Evolutionary conservation across 78 protist genomes (phyloP).

Genomic region (Diacronema lutheri): DNA sequence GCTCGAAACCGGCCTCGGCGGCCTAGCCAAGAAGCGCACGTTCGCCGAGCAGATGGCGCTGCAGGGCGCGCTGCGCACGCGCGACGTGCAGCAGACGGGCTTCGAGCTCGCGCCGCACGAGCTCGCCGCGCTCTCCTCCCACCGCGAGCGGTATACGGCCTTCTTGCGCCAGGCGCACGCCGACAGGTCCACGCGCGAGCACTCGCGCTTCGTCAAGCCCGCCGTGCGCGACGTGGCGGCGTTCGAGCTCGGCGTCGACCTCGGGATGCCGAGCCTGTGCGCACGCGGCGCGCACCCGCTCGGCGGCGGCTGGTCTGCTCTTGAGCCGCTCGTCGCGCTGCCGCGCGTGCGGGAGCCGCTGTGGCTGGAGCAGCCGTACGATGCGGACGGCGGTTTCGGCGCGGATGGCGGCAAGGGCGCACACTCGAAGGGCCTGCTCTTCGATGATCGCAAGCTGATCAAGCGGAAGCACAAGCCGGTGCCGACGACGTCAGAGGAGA

Average conservation of each 20-base stretch:
- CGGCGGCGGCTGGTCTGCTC: neutral
- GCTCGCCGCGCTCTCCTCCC: neutral
- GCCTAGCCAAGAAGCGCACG: neutral
- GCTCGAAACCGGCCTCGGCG: neutral
- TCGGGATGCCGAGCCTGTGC: neutral
- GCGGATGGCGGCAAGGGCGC: neutral
- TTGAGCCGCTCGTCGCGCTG: neutral
- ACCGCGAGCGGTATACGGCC: neutral
- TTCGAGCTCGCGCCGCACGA: neutral
- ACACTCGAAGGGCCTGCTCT: neutral
- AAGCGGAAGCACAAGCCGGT: neutral
- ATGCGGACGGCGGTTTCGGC: neutral
- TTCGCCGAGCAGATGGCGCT: neutral
- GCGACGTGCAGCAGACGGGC: neutral
- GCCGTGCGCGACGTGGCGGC: neutral
- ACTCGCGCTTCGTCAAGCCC: neutral
- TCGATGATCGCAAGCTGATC: neutral
- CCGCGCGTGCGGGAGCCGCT: neutral
- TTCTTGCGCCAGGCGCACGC: neutral
- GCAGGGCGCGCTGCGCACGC: neutral
- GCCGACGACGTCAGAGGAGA: neutral
- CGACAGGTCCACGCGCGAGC: neutral
- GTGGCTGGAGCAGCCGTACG: neutral
- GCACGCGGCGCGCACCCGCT: neutral
- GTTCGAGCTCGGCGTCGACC: neutral